phyloP scores from a whole-genome alignment of 148 eudicot genomes.

The Amaranthus cruentus region DNA sequence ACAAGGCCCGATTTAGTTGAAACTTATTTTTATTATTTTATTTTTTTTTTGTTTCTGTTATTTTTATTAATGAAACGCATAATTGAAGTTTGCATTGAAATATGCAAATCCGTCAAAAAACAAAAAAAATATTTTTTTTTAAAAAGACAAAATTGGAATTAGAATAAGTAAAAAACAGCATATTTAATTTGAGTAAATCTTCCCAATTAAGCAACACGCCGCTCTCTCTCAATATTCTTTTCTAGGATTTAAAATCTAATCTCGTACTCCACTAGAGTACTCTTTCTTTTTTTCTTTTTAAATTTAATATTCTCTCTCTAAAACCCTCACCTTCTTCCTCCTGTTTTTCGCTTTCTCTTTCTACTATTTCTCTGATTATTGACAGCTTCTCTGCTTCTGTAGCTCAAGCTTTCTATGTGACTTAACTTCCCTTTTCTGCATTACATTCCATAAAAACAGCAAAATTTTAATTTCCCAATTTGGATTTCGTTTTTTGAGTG shows the following conservation, averaged over 20 bases:
- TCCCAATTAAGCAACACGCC: conserved; percentile 24
- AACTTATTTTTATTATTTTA: not conserved
- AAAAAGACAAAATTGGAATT: too few species aligned
- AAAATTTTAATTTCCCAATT: not conserved
- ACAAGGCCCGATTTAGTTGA: too few species aligned
- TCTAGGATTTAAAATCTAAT: conserved; percentile 12
- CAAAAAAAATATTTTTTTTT: too few species aligned
- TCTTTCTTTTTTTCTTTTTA: not conserved
- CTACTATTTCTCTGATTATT: not conserved
- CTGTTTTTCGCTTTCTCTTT: conserved; percentile 13
- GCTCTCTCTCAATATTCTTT: not conserved
- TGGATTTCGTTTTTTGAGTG: not conserved
- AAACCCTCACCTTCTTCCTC: not conserved
- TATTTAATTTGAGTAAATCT: conserved; percentile 3
- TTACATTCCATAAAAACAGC: not conserved
- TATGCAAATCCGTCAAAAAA: too few species aligned
- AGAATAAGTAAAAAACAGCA: too few species aligned
- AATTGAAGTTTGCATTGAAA: too few species aligned
- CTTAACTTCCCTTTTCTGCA: conserved; percentile 17
- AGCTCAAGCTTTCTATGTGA: conserved; percentile 36
- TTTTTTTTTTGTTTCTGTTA: not conserved
- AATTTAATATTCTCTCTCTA: conserved; percentile 5
- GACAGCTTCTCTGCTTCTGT: conserved; percentile 9
- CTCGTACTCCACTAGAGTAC: conserved; percentile 1
- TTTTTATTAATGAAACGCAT: too few species aligned